phyloP scores from a whole-genome alignment of 139 green algal species.

The Ettlia oleoabundans region DNA sequence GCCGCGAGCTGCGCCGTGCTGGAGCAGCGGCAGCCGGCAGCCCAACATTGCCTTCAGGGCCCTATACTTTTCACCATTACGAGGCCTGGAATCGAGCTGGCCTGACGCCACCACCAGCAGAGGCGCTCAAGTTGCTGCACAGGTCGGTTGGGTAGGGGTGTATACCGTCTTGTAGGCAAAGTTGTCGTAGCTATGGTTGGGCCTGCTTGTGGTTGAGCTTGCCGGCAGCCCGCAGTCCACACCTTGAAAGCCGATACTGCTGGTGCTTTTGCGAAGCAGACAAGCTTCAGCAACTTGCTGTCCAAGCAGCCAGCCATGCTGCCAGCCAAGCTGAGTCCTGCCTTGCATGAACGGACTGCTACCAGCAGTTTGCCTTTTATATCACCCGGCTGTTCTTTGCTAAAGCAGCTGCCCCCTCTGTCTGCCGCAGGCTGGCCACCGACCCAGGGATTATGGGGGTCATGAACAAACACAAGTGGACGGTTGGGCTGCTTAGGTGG shows the following conservation, averaged over 20 bases:
- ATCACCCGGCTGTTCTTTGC: background rate
- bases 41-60: background rate
- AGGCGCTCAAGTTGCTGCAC: constrained; percentile 75
- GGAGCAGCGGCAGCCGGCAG: background rate
- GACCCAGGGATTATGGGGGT: constrained; percentile 81
- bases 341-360: no score
- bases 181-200: no score
- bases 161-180: no score
- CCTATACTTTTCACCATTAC: constrained; percentile 52
- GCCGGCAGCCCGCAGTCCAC: no score
- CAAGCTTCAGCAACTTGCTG: no score
- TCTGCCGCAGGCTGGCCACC: constrained; percentile 19
- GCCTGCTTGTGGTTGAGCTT: background rate
- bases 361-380: no score
- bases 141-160: no score
- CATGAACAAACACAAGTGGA: constrained; percentile 72
- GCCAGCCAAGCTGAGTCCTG: no score
- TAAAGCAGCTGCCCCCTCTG: background rate
- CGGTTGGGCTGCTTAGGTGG: constrained; percentile 68
- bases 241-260: background rate
- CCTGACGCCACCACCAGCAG: constrained; percentile 40
- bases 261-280: no score
- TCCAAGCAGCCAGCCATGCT: no score
- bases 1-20: constrained; percentile 36
- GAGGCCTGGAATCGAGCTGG: constrained; percentile 43